Percentiles rank a stretch among this genome's conserved stretches.
These are phyloP conservation scores for Trichoderma gracile DNA, from an alignment of 2,329 filamentous ascomycete genomes.

Conservation along the genomic window DNA sequence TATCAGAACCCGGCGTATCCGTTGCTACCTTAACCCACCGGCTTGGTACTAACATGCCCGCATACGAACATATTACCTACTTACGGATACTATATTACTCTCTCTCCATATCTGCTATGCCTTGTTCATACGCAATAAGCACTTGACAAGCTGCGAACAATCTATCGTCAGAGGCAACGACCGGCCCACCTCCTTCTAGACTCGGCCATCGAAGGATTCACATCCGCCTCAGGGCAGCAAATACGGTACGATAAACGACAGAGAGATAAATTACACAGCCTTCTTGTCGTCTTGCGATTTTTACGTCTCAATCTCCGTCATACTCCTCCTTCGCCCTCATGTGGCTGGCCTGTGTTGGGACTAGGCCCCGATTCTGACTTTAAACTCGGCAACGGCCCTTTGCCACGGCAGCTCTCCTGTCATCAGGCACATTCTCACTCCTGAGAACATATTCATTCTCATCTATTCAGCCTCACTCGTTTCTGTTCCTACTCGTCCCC, in stretches of 20 bases:
- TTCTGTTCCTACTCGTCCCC: background rate
- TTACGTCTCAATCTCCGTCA: background rate
- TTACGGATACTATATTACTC: no score
- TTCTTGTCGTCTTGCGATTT: background rate
- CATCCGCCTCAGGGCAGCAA: no score
- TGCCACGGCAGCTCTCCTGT: background rate
- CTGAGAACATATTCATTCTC: background rate
- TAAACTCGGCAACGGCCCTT: background rate
- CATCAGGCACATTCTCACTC: background rate
- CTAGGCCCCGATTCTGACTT: background rate
- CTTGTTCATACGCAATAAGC: no score
- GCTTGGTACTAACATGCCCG: no score
- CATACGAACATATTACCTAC: no score
- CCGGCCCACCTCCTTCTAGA: no score
- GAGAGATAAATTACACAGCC: background rate
- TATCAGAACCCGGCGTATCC: constrained; percentile 17
- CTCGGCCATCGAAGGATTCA: no score
- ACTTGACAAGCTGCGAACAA: no score
- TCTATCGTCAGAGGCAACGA: no score
- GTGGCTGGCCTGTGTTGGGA: background rate
- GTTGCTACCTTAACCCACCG: background rate
- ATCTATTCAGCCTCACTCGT: no score
- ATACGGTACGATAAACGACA: no score
- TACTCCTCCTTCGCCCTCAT: background rate
- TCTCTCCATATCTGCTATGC: no score